These are phyloP conservation scores for Picea mariana DNA, from an alignment of 83 land plant species.

Conservation along the genomic window DNA sequence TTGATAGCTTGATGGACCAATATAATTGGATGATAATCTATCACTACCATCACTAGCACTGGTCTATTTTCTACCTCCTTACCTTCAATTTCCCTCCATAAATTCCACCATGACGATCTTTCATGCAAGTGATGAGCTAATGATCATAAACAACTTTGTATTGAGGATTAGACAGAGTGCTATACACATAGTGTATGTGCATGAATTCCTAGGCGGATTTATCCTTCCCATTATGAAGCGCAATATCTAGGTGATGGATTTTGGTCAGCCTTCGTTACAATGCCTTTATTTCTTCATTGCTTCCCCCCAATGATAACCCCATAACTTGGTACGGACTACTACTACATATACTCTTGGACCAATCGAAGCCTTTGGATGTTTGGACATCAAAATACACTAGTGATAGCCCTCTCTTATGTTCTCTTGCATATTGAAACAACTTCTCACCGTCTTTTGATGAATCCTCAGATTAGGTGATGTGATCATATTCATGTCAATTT, in stretches of 20 bases:
- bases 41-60: too few relatives aligned
- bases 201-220: constrained; percentile 43
- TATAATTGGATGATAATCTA: too few relatives aligned
- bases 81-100: not conserved
- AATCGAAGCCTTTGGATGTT: too few relatives aligned
- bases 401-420: too few relatives aligned
- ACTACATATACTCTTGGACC: too few relatives aligned
- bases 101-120: not conserved
- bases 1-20: too few relatives aligned
- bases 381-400: too few relatives aligned
- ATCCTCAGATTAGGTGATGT: too few relatives aligned
- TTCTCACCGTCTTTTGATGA: too few relatives aligned
- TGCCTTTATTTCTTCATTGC: constrained; percentile 37
- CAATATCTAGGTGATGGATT: constrained; percentile 38
- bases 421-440: too few relatives aligned
- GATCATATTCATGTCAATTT: too few relatives aligned
- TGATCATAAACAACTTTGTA: constrained; percentile 47
- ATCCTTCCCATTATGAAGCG: constrained; percentile 12
- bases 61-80: constrained; percentile 49
- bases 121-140: constrained; percentile 3
- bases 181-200: constrained; percentile 43
- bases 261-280: constrained; percentile 52
- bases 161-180: constrained; percentile 50
- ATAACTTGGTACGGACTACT: constrained; percentile 41
- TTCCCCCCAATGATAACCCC: constrained; percentile 37